A percentile compares a stretch with the other conserved stretches of the same genome.
Conservation (phyloP, 768 basidiomycete genomes). For the Agaricus subrufescens region DNA sequence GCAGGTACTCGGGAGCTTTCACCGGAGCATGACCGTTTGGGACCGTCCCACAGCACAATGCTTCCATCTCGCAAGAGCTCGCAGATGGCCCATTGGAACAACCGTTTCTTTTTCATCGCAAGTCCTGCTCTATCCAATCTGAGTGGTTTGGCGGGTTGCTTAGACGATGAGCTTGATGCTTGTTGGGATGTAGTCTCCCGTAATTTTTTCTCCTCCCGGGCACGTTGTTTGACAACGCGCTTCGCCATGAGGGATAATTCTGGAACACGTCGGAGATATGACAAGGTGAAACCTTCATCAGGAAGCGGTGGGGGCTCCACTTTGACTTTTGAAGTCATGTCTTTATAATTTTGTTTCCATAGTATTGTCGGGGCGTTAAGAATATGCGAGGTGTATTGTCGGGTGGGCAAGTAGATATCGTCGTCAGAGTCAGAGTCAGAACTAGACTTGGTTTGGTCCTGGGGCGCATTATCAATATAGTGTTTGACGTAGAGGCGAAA, state of each 20-base stretch:
- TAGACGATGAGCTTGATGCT: constrained; percentile 2
- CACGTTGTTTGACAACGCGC: constrained; percentile 57
- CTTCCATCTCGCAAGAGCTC: constrained; percentile 69
- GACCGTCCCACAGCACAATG: constrained; percentile 70
- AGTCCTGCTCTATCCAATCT: constrained; percentile 4
- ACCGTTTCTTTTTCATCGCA: constrained; percentile 53
- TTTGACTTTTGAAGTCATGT: constrained; percentile 1
- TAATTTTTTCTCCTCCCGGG: constrained; percentile 38
- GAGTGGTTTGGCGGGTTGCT: background rate
- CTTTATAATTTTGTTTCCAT: constrained; percentile 8
- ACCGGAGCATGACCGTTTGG: constrained; percentile 32
- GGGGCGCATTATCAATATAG: constrained; percentile 62
- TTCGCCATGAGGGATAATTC: constrained; percentile 62
- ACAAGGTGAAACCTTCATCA: constrained; percentile 58
- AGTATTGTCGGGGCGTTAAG: constrained; percentile 35
- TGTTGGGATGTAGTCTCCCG: background rate
- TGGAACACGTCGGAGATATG: constrained; percentile 73
- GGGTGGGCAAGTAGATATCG: background rate
- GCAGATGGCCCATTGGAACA: constrained; percentile 63
- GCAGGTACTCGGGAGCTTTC: constrained; percentile 4
- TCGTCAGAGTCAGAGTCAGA: constrained; percentile 7
- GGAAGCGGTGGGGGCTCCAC: background rate
- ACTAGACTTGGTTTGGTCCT: background rate
- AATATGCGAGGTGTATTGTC: constrained; percentile 3
- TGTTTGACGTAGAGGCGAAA: constrained; percentile 77